phyloP scores from a whole-genome alignment of 495 filamentous ascomycete species.

The Neurospora sp. region DNA sequence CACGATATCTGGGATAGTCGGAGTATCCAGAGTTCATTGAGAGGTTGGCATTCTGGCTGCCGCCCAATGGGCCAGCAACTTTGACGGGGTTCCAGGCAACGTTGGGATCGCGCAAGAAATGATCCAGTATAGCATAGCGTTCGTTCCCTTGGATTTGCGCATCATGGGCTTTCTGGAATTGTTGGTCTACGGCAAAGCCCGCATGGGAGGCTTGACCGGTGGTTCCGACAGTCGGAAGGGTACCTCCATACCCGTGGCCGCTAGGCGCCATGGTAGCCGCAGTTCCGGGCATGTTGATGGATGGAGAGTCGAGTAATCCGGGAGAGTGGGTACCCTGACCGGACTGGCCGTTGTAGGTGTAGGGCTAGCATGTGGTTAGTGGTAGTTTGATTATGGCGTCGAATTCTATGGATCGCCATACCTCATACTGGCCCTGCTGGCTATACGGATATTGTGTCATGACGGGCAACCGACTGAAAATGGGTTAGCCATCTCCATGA shows the following conservation, averaged over 20 bases:
- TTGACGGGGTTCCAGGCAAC: conserved; percentile 3
- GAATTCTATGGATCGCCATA: neutral
- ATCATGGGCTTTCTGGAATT: neutral
- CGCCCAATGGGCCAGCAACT: neutral
- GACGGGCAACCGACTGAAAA: neutral
- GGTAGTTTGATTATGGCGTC: neutral
- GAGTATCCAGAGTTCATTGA: neutral
- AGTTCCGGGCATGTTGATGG: neutral
- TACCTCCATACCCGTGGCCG: neutral
- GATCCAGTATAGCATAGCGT: neutral
- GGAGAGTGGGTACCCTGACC: neutral
- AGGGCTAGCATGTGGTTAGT: neutral
- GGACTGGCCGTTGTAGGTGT: neutral
- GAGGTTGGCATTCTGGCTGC: neutral
- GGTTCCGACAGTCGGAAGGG: neutral
- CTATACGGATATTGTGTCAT: neutral
- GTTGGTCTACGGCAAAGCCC: neutral
- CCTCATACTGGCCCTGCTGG: neutral
- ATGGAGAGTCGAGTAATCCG: neutral
- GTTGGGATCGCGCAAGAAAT: conserved; percentile 1
- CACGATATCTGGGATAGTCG: conserved; percentile 10
- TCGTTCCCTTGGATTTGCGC: neutral
- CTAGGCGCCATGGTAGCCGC: neutral
- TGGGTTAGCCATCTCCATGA: neutral
- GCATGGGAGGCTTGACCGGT: neutral